phyloP scores from a whole-genome alignment of 306 rosid genomes.

The Fagus sylvatica region DNA sequence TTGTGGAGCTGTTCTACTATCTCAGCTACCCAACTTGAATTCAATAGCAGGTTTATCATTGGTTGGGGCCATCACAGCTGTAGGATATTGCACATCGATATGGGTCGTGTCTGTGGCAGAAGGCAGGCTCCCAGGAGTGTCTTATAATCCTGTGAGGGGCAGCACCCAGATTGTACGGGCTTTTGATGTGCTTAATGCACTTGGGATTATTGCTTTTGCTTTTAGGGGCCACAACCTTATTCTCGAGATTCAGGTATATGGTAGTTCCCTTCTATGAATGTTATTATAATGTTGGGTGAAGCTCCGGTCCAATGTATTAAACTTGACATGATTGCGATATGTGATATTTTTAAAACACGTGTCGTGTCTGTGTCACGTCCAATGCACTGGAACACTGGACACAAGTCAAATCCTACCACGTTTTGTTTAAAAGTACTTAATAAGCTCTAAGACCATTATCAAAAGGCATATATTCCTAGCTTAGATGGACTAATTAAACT shows the following conservation, averaged over 20 bases:
- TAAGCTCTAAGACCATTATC: too few species aligned
- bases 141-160: slow-evolving; percentile 24
- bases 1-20: slow-evolving; percentile 43
- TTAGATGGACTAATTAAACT: too few species aligned
- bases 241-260: slow-evolving; percentile 52
- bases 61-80: slow-evolving; percentile 54
- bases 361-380: too few species aligned
- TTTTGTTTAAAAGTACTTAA: background rate
- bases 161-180: background rate
- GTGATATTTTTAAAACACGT: too few species aligned
- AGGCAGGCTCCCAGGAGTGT: slow-evolving; percentile 40
- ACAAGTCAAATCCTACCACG: too few species aligned
- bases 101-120: slow-evolving; percentile 45
- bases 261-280: background rate
- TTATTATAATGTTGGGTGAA: background rate
- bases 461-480: too few species aligned
- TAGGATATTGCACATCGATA: slow-evolving; percentile 47
- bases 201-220: slow-evolving; percentile 55
- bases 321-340: too few species aligned
- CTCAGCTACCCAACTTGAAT: slow-evolving; percentile 54
- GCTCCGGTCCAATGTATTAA: background rate
- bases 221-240: slow-evolving; percentile 58
- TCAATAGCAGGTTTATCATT: slow-evolving; percentile 52
- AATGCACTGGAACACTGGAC: too few species aligned
- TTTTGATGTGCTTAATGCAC: slow-evolving; percentile 43